Evolutionary conservation across 352 stramenopile genomes (phyloP).

Genomic region (Globisporangium ultimum): DNA sequence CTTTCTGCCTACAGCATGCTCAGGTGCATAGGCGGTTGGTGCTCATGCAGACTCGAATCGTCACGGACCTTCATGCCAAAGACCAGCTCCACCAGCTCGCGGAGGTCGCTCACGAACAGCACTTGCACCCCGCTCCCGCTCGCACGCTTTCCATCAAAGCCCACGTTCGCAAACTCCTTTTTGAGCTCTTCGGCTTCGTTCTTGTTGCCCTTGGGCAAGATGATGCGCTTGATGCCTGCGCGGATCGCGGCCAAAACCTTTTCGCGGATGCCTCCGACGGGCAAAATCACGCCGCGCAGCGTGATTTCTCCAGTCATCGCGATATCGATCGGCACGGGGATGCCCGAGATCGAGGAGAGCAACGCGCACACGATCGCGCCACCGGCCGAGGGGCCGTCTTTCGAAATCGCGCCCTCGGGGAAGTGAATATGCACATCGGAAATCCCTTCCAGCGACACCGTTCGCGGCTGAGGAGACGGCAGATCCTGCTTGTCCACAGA

Average conservation of each 20-base stretch:
- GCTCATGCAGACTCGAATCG: conserved; percentile 21
- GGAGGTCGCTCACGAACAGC: conserved; percentile 68
- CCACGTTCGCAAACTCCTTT: conserved; percentile 46
- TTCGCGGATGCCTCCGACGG: conserved; percentile 89
- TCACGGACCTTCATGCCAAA: conserved; percentile 63
- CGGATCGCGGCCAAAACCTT: conserved; percentile 87
- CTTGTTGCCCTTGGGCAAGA: conserved; percentile 72
- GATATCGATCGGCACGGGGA: conserved; percentile 72
- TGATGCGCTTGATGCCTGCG: conserved; percentile 79
- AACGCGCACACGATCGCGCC: conserved; percentile 85
- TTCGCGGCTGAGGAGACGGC: conserved; percentile 12
- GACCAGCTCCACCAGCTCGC: conserved; percentile 58
- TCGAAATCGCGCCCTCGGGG: conserved; percentile 85
- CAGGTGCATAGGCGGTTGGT: conserved; percentile 26
- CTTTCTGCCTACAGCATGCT: conserved; percentile 43
- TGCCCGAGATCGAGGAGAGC: conserved; percentile 64
- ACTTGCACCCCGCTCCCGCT: conserved; percentile 38
- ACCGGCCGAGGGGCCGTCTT: conserved; percentile 87
- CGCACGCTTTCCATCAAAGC: conserved; percentile 13
- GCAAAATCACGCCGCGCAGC: conserved; percentile 83
- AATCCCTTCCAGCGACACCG: conserved; percentile 49
- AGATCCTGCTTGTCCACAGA: conserved; percentile 10
- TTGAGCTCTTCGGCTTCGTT: conserved; percentile 69
- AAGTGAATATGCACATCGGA: conserved; percentile 88
- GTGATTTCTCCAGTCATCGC: conserved; percentile 90